phyloP scores from a whole-genome alignment of 768 basidiomycete species.

The Boletus barrowsii region DNA sequence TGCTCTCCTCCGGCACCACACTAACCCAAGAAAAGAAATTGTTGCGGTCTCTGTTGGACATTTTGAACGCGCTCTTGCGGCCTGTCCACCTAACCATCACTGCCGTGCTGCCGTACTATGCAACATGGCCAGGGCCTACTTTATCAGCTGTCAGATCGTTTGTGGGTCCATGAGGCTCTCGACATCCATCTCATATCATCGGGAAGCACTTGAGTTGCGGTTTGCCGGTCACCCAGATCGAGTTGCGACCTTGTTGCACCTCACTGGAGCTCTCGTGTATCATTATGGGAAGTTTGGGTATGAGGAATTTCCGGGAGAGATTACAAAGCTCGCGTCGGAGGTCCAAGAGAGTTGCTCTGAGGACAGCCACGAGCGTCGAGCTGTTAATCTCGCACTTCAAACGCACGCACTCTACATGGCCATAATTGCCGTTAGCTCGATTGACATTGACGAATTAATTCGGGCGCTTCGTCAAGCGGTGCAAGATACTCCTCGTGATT shows the following conservation, averaged over 20 bases:
- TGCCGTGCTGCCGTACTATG: slow-evolving; percentile 1
- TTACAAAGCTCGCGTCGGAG: not conserved
- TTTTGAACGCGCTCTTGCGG: slow-evolving; percentile 3
- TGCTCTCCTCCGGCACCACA: not conserved
- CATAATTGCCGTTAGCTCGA: not conserved
- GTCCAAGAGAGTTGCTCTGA: not conserved
- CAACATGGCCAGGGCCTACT: slow-evolving; percentile 7
- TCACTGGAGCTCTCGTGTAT: not conserved
- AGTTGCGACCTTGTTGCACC: not conserved
- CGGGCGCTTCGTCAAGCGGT: not conserved
- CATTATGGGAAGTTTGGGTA: not conserved
- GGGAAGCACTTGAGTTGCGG: slow-evolving; percentile 10
- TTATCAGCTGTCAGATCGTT: not conserved
- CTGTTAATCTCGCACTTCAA: not conserved
- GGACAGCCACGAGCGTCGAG: not conserved
- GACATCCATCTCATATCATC: not conserved
- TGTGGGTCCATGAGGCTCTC: not conserved
- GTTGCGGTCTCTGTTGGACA: not conserved
- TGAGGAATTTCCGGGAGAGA: not conserved
- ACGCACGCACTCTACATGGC: not conserved
- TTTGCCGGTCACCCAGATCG: slow-evolving; percentile 6
- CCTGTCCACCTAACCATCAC: not conserved
- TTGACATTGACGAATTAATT: not conserved
- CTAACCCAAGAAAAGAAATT: not conserved
- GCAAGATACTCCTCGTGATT: not conserved